Evolutionary conservation across 1,284 basidiomycete species (phyloP), one percentile per base, ranked within the genome.

Genomic region (Vanrija pseudolonga): DNA sequence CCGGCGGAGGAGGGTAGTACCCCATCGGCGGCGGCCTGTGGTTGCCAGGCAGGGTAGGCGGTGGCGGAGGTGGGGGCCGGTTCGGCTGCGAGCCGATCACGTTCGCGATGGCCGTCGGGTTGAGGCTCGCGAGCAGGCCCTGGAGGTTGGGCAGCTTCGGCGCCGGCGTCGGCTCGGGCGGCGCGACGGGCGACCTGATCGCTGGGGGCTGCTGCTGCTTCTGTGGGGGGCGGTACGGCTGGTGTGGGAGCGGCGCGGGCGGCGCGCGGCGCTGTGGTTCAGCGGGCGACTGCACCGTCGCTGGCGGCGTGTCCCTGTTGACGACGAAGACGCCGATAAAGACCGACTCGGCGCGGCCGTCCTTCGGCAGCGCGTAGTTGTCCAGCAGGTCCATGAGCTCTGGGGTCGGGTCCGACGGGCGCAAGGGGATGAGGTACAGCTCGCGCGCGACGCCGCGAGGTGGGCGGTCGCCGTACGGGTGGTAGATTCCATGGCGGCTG

Each of bases 301-400:
- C 22, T 0, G 42, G 20, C 17, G 26, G 40, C 23, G 20, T 23
- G 40, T 85, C 87, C 70, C 85, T 90, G 65, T 82, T 84, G 7
- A 89, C 79, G 9, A 95, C 82, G 82, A 90, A 91, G 15, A 95
- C 83, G 38, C 87, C 90, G 32, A 96, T 76, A 44, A 95, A 80
- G 52, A 87, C 84, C 65, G 89, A 83, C 9, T 77, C 69, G 17
- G 72, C 80, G 18, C 91, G 81, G 14, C 76, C 70, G 11, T 24
- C 20, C 12, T 17, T 20, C 6, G 89, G 87, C 0, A 97, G 71
- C 47, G 79, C 79, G 51, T 89, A 80, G n/a, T 88, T 82, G 64
- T 94, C 91, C 50, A 95, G 76, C 2, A 95, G 79, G 61, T 93
- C 89, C 58, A 94, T 82, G 64, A 86, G 91, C 55, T 94, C 90